These are phyloP conservation scores for Hanseniaspora guilliermondii DNA, from an alignment of 805 yeast species.

Conservation along the genomic window DNA sequence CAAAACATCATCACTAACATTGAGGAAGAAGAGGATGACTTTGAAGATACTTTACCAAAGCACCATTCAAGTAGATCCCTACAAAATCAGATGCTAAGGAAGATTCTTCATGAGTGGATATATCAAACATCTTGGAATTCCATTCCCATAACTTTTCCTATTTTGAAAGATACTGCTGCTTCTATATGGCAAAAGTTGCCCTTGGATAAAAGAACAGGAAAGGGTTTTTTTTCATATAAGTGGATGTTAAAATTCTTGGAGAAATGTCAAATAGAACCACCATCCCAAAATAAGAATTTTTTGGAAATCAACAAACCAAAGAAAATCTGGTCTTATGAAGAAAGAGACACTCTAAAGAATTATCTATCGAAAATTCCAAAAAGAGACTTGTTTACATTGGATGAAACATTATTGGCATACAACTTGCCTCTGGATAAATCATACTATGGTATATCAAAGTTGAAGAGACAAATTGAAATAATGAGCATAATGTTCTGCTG, in stretches of 20 bases:
- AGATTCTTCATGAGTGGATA: slow-evolving; percentile 58
- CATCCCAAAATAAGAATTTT: slow-evolving; percentile 37
- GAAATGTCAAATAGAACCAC: slow-evolving; percentile 23
- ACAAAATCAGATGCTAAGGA: slow-evolving; percentile 41
- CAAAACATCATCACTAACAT: neutral
- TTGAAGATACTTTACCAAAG: neutral
- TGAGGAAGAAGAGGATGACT: neutral
- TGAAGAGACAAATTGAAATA: slow-evolving; percentile 30
- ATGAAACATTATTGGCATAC: slow-evolving; percentile 49
- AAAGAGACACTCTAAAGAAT: slow-evolving; percentile 37
- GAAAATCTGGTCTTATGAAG: slow-evolving; percentile 52
- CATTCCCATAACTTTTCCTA: slow-evolving; percentile 52
- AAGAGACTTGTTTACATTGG: slow-evolving; percentile 45
- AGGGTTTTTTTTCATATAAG: slow-evolving; percentile 51
- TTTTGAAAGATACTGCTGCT: slow-evolving; percentile 49
- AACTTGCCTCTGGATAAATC: slow-evolving; percentile 49
- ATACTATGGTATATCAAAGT: slow-evolving; percentile 31
- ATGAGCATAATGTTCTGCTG: slow-evolving; percentile 50
- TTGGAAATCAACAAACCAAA: slow-evolving; percentile 37
- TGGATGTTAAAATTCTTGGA: slow-evolving; percentile 37
- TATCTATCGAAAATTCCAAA: slow-evolving; percentile 37
- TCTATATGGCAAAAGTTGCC: slow-evolving; percentile 54
- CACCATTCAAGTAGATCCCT: slow-evolving; percentile 32
- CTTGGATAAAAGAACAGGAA: slow-evolving; percentile 42
- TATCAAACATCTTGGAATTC: slow-evolving; percentile 56